Evolutionary conservation across 805 yeast genomes (phyloP), one percentile per base, ranked within the genome.

Genomic region (Kurtzmaniella fragi): DNA sequence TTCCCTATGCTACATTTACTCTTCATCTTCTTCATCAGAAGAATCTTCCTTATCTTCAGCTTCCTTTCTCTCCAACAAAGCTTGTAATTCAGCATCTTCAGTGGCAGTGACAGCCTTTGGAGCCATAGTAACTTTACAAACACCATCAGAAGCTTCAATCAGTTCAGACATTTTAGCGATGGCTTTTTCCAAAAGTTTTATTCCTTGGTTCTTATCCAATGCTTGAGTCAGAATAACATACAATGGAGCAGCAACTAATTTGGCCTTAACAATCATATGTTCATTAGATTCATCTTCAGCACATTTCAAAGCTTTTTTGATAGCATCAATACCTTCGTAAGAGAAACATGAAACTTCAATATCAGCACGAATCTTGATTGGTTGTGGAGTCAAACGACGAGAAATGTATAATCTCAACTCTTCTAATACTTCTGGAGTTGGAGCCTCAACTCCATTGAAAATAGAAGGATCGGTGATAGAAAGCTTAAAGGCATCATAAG

Each of bases 51-150:
- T 80, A 58, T 85, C 90, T 62, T 87, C 96, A 59, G 83, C 75
- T 71, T 88, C 97, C 61, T 88, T 86, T 60, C 86, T 78, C 69
- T 91, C 97, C 78, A 93, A 81, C 49, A 93, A 77, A 44, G 95
- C 96, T 67, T 89, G 95, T 58, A 93, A 78, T 69, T 90, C 97
- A 44, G 96, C 98, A 64, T 93, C 99, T 63, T 93, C 99, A 44
- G 93, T 86, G 44, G 96, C 98, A 41, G 97, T 89, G 50, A 93
- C 98, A 32, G 98, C 97, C 79, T 90, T 91, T 59, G 99, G 98
- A 54, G 95, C 91, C 97, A 91, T 91, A 39, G 95, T 89, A 48
- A 91, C 84, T 50, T 85, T 87, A 62, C 95, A 84, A 42, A 79
- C 77, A 58, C 99, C 99, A 39, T 88, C 95, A 40, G 78, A 74